Percentiles rank a stretch among this genome's conserved stretches.
Conservation (phyloP, 257 asterid genomes). For the Solanum infundibuliforme region DNA sequence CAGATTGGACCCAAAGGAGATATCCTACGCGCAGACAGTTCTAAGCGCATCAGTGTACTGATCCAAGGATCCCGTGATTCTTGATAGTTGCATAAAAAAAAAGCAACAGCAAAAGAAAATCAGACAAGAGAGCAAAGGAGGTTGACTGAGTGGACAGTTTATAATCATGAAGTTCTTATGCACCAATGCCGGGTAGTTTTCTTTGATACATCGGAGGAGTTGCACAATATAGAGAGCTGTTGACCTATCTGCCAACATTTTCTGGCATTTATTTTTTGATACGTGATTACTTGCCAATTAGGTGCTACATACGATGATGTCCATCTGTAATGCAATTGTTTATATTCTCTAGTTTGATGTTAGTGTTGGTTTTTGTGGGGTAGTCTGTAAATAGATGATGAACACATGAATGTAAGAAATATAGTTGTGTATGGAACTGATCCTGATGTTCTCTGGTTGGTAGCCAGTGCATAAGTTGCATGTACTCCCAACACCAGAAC, state of each 20-base stretch:
- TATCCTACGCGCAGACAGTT: slow-evolving; percentile 53
- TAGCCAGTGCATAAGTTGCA: background rate
- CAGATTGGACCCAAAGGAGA: slow-evolving; percentile 73
- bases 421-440: background rate
- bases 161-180: background rate
- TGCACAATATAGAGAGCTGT: background rate
- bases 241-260: background rate
- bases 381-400: background rate
- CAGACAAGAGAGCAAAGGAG: slow-evolving; percentile 50
- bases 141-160: slow-evolving; percentile 24
- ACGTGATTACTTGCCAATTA: background rate
- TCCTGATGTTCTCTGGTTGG: background rate
- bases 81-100: slow-evolving; percentile 27
- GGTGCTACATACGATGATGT: background rate
- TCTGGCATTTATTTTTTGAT: background rate
- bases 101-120: slow-evolving; percentile 22
- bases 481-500: background rate
- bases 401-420: background rate
- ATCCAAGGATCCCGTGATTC: slow-evolving; percentile 56
- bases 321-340: background rate
- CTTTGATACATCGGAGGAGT: background rate
- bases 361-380: background rate
- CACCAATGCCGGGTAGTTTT: background rate
- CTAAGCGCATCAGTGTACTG: slow-evolving; percentile 55
- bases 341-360: background rate